phyloP scores from a whole-genome alignment of 306 rosid species.

The Cucurbita moschata region DNA sequence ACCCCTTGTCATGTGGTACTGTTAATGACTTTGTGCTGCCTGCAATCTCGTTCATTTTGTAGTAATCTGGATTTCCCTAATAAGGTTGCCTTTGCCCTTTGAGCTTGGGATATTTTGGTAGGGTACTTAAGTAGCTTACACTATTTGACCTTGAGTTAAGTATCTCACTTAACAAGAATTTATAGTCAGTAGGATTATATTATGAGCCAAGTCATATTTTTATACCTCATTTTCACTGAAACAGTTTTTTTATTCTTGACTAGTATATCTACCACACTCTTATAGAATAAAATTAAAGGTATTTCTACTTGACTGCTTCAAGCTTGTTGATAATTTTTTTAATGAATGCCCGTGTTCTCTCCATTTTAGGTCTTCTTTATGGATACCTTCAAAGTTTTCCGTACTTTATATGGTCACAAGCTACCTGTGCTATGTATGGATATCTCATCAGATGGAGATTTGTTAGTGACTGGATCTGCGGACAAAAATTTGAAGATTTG shows the following conservation, averaged over 20 bases:
- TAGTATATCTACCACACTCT: neutral
- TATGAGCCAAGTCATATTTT: neutral
- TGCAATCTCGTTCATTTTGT: neutral
- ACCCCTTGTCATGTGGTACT: neutral
- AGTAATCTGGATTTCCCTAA: neutral
- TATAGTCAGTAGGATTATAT: neutral
- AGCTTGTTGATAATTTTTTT: conserved; percentile 7
- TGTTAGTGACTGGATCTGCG: conserved; percentile 85
- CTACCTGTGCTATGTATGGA: conserved; percentile 93
- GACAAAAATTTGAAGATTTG: conserved; percentile 93
- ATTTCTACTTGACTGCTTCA: neutral
- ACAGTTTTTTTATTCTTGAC: neutral
- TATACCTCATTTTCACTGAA: neutral
- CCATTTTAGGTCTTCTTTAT: conserved; percentile 54
- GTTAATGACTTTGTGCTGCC: neutral
- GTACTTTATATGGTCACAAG: conserved; percentile 83
- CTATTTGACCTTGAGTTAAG: neutral
- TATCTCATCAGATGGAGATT: conserved; percentile 86
- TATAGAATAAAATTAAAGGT: neutral
- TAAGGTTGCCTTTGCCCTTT: neutral
- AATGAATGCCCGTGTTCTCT: conserved; percentile 4
- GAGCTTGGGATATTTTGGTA: neutral
- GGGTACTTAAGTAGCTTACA: neutral
- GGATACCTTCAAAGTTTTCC: conserved; percentile 68
- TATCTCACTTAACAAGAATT: neutral